Evolutionary conservation across 192 early-diverging fungal genomes (phyloP), one percentile per base, ranked within the genome.

Genomic region (Gryganskiella cystojenkinii): DNA sequence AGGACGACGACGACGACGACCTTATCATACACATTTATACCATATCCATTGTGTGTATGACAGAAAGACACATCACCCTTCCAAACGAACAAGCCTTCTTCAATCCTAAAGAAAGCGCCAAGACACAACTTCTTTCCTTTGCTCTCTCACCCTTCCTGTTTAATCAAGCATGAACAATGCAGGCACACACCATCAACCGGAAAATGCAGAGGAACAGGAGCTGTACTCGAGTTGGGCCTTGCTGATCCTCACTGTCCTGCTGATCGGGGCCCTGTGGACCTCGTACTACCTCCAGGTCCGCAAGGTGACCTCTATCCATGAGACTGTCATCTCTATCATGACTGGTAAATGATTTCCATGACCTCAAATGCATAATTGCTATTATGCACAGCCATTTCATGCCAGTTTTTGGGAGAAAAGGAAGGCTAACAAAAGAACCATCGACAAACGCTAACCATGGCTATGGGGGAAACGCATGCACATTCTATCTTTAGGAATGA

Each of bases 251-350:
- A 89, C 95, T 17, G 86, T 92, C 43, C 83, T 98, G 25, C 87
- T 98, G 31, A 92, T 95, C 43, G 87, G 90, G 9, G 93, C 95
- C 24, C 87, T 99, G 54, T 89, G 93, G 71, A 92, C 92, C 0
- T 92, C 93, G 55, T 98, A 99, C 84, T 92, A 92, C 62, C 85
- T 99, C 30, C 93, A 97, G 83, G 83, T 90, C 20, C 89, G 91
- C 76, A 83, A 89, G 65, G 96, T 99, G 64, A 91, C 93, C 35
- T 91, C 92, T 19, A 90, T 98, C 70, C 97, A 99, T 80, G 97
- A 99, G 63, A 96, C 95, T 4, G 95, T 98, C 42, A 90, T 96
- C 31, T 96, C 95, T n/a, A 93, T 98, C 56, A 86, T 96, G 63
- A 91, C 96, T 8, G 95, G 95, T 79, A 87, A 58, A 43, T 24